Base-by-base conservation (phyloP, 2,329 filamentous ascomycete species). In the Apiospora malaysiana region DNA sequence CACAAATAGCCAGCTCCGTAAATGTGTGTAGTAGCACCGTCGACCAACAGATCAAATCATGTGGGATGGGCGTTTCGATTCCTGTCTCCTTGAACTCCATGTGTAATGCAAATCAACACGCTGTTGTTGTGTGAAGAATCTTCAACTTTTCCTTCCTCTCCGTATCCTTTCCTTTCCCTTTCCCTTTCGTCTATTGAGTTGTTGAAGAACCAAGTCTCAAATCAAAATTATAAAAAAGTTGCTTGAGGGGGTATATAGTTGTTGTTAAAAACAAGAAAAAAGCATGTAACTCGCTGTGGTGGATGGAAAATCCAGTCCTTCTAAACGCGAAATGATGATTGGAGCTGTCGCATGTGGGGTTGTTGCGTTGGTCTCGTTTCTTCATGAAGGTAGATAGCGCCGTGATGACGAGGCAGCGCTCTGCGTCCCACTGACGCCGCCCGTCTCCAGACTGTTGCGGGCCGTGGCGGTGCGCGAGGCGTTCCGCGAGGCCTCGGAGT, bases 171-270 rank as follows among this genome's bases (percentile, higher is more conserved):
- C 23, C 47, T 51, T 25, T 51, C 47, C 32, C 46, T 49, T n/a
- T 23, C 46, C 47, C 21, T 47, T 51, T 27, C 47, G 56, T 40
- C 56, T 63, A 63, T 63, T 63, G 56, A n/a, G 32, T 63, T n/a
- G 56, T 40, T 40, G 56, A 63, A 63, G 23, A 63, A 63, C 56
- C 56, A 37, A n/a, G 21, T 63, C 56, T 63, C 56, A 63, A 63
- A 63, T 63, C 32, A 63, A 63, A 63, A n/a, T 32, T 32, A 32
- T 32, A 32, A 45, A 45, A 45, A 18, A 16, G 27, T 59, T 63
- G 56, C 56, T 63, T 63, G 56, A 59, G 51, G 32, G 49, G 56
- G 56, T 63, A 63, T 63, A 47, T 8, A n/a, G 27, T 32, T 32
- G 25, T 56, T 59, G 51, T 59, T 59, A 59, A 59, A 59, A 59